Base-by-base conservation (phyloP, 148 eudicot species). In the Heliamphora exappendiculata region DNA sequence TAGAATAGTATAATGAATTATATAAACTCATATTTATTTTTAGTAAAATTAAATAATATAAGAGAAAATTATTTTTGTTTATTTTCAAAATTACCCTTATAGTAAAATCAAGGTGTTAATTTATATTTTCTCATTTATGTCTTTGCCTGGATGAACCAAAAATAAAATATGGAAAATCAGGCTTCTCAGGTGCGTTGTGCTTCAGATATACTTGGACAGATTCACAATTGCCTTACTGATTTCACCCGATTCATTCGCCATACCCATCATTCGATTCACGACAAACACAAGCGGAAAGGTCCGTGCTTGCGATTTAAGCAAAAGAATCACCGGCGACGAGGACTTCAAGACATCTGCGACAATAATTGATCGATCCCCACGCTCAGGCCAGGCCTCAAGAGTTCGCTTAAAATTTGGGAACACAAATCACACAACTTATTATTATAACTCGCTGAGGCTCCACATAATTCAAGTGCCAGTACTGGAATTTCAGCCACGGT, bases 141-240 rank as follows among this genome's bases (percentile, higher is more conserved):
- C n/a, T n/a, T n/a, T n/a, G n/a, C n/a, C n/a, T n/a, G n/a, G n/a
- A n/a, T n/a, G n/a, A n/a, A n/a, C n/a, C n/a, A n/a, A n/a, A n/a
- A n/a, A n/a, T n/a, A n/a, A n/a, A n/a, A n/a, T n/a, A n/a, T n/a
- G n/a, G n/a, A n/a, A n/a, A n/a, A n/a, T 95, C 99, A 74, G 97
- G 79, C 79, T 84, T 93, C 81, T 95, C 99, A 8, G 96, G 99
- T 1, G 97, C 91, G 84, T 87, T 93, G 2, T 71, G 78, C 86
- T 78, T n/a, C n/a, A n/a, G n/a, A 91, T 78, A 86, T 87, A 93
- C 86, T 86, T 90, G 0, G 97, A 92, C 84, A 95, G 80, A 75
- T 92, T 92, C 75, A 83, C 82, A 67, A 93, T 59, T 0, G 89
- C 84, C 68, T 83, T 89, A 79, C 74, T 87, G 29, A 95, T 81